Evolutionary conservation across 352 stramenopile species (phyloP).

Genomic region (Phytopythium ostracodes): DNA sequence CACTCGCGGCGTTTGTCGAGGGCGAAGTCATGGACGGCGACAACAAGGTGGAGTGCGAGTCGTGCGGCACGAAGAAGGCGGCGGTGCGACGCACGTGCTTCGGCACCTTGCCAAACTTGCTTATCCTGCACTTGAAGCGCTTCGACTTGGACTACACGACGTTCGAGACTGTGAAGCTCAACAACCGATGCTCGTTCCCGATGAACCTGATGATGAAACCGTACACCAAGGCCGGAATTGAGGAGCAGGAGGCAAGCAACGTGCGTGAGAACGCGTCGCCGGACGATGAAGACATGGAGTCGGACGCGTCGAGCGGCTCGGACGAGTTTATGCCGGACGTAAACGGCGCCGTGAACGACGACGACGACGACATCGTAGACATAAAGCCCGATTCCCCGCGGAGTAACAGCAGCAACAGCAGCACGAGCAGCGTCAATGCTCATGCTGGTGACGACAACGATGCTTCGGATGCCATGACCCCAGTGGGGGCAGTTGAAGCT

Average conservation of each 20-base stretch:
- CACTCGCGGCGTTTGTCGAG: constrained; percentile 95
- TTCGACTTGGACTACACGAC: constrained; percentile 99
- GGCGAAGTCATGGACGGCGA: constrained; percentile 99
- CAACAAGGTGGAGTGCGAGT: constrained; percentile 98
- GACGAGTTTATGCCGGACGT: constrained; percentile 63
- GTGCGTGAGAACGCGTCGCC: constrained; percentile 27
- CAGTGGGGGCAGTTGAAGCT: neutral
- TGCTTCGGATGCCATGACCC: neutral
- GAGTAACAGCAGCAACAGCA: constrained; percentile 13
- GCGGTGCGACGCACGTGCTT: constrained; percentile 95
- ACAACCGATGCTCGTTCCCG: constrained; percentile 97
- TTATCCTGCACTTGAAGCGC: constrained; percentile 98
- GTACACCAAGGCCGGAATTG: constrained; percentile 96
- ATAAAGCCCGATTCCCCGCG: constrained; percentile 7
- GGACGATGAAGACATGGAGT: constrained; percentile 50
- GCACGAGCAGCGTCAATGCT: constrained; percentile 4
- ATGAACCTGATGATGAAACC: constrained; percentile 98
- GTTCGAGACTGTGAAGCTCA: constrained; percentile 99
- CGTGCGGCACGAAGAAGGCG: constrained; percentile 97
- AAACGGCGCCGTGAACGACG: constrained; percentile 14
- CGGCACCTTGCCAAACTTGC: constrained; percentile 93
- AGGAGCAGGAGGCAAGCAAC: constrained; percentile 82
- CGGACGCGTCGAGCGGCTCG: constrained; percentile 42
- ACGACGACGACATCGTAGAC: constrained; percentile 2
- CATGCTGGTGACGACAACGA: constrained; percentile 14